Conservation (phyloP, 1,139 yeast genomes). For the Magnusiomyces sp. region DNA sequence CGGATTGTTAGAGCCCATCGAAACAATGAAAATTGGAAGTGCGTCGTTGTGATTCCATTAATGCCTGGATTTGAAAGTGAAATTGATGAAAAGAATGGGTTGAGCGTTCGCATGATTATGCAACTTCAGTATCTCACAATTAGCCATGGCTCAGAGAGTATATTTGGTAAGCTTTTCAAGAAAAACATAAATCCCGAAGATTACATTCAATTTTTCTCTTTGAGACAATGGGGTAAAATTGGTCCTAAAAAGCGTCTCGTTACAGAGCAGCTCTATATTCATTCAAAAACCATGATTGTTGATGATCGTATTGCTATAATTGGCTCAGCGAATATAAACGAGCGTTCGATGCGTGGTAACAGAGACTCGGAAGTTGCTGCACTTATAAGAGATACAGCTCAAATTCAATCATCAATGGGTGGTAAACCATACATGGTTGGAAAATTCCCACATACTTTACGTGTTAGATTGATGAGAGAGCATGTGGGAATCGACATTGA, state of each 20-base stretch:
- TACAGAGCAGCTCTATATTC: conserved; percentile 88
- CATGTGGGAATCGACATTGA: conserved; percentile 93
- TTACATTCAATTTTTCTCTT: conserved; percentile 83
- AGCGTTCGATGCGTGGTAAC: conserved; percentile 40
- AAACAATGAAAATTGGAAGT: conserved; percentile 77
- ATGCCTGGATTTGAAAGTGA: conserved; percentile 98
- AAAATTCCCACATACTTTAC: conserved; percentile 77
- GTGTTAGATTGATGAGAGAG: conserved; percentile 92
- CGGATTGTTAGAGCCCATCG: conserved; percentile 82
- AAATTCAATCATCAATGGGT: conserved; percentile 67
- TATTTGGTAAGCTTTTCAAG: conserved; percentile 70
- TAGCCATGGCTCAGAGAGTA: conserved; percentile 83
- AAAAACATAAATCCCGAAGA: conserved; percentile 79
- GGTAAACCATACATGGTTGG: conserved; percentile 77
- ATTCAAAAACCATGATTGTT: conserved; percentile 50
- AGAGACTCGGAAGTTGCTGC: conserved; percentile 95
- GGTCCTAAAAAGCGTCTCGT: conserved; percentile 69
- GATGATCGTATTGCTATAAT: conserved; percentile 16
- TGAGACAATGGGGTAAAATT: conserved; percentile 91
- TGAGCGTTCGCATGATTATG: conserved; percentile 90
- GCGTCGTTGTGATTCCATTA: conserved; percentile 81
- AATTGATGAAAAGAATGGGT: conserved; percentile 89
- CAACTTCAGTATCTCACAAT: conserved; percentile 93
- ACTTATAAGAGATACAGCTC: conserved; percentile 72
- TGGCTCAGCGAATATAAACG: conserved; percentile 20